Conservation (phyloP, 2,329 filamentous ascomycete species). For the Aureobasidium sp. region DNA sequence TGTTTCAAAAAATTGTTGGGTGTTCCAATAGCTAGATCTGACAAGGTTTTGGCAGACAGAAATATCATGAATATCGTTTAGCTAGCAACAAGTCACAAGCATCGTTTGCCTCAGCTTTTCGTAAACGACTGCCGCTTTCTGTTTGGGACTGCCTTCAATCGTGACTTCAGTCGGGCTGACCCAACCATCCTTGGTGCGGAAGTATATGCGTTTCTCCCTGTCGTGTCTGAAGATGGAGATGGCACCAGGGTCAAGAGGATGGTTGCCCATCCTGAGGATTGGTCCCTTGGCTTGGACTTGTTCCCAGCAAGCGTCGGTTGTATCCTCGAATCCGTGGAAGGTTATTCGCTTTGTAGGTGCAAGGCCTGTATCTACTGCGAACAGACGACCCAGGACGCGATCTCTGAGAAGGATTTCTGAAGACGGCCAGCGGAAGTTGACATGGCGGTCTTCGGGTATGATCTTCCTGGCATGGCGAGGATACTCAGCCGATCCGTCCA, state of each 20-base stretch:
- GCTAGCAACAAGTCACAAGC: background rate
- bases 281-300: background rate
- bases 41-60: too few species aligned
- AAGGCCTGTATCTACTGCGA: slow-evolving; percentile 40
- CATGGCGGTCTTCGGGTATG: slow-evolving; percentile 50
- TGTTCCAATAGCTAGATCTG: too few species aligned
- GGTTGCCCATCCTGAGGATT: background rate
- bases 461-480: slow-evolving; percentile 63
- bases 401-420: slow-evolving; percentile 47
- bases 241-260: background rate
- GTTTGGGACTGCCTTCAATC: slow-evolving; percentile 2
- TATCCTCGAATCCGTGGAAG: slow-evolving; percentile 7
- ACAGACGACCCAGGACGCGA: slow-evolving; percentile 56
- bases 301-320: background rate
- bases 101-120: background rate
- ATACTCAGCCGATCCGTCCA: slow-evolving; percentile 12
- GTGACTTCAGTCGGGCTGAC: slow-evolving; percentile 5
- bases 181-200: background rate
- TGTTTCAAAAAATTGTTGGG: too few species aligned
- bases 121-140: background rate
- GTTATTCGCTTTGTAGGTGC: background rate
- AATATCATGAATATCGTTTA: background rate
- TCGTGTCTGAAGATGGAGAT: background rate
- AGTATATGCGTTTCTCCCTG: background rate
- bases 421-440: slow-evolving; percentile 54